Evolutionary conservation across 2,329 filamentous ascomycete species (phyloP).

Genomic region (Fonsecaea nubica): DNA sequence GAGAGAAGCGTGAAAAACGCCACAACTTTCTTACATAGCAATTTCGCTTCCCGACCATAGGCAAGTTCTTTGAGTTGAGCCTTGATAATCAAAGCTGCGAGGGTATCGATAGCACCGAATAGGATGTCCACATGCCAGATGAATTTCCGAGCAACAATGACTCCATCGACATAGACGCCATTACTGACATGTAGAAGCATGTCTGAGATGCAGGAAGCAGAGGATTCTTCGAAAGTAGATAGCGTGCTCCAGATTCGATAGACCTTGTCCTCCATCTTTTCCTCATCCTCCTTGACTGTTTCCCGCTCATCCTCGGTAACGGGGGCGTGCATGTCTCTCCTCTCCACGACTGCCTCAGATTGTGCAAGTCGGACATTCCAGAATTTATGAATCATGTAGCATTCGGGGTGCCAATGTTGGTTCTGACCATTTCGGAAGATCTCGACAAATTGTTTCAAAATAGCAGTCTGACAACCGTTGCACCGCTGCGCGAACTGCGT

Average conservation of each 20-base stretch:
- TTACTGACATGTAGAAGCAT: constrained; percentile 99
- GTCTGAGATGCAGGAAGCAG: constrained; percentile 96
- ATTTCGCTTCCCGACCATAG: constrained; percentile 93
- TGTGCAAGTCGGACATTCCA: constrained; percentile 92
- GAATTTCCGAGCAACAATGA: constrained; percentile 92
- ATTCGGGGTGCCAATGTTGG: constrained; percentile 99
- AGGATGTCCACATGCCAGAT: constrained; percentile 95
- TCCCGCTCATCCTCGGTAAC: constrained; percentile 74
- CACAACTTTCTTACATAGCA: constrained; percentile 99
- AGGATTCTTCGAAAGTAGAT: constrained; percentile 96
- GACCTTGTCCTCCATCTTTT: constrained; percentile 96
- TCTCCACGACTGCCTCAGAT: constrained; percentile 60
- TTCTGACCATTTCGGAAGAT: constrained; percentile 98
- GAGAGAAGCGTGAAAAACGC: constrained; percentile 95
- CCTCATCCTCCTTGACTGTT: constrained; percentile 81
- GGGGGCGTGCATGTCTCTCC: constrained; percentile 56
- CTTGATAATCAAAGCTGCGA: constrained; percentile 74
- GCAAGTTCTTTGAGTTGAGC: constrained; percentile 82
- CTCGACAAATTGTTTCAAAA: constrained; percentile 98
- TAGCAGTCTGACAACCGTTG: constrained; percentile 95
- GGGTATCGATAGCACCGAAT: constrained; percentile 83
- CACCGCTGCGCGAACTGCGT: constrained; percentile 96
- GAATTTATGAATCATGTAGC: constrained; percentile 99
- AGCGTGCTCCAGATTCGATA: constrained; percentile 98
- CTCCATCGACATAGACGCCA: constrained; percentile 91